Conservation (phyloP, 148 eudicot species). For the Vaccinium macrocarpon region DNA sequence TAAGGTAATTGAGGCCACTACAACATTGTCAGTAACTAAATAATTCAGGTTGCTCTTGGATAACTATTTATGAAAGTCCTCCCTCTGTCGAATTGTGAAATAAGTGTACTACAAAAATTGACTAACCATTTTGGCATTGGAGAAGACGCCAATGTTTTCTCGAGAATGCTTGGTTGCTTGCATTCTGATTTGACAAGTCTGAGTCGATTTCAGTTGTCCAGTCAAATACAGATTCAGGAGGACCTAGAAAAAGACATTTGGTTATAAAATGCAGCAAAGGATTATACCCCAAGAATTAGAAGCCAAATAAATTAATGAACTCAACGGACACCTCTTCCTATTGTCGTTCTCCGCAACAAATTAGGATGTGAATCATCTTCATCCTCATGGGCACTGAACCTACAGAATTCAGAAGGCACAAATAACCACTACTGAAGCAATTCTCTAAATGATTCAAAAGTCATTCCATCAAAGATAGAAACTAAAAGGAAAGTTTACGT, state of each 20-base stretch:
- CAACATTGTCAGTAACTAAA: slow-evolving; percentile 1
- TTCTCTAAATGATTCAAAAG: background rate
- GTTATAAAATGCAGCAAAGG: slow-evolving; percentile 2
- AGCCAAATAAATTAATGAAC: background rate
- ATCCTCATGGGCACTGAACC: slow-evolving; percentile 89
- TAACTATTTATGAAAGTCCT: background rate
- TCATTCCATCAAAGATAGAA: background rate
- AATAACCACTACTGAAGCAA: background rate
- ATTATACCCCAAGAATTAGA: slow-evolving; percentile 6
- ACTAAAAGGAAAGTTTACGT: no score
- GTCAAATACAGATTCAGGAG: slow-evolving; percentile 85
- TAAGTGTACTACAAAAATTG: slow-evolving; percentile 8
- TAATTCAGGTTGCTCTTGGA: background rate
- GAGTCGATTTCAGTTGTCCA: slow-evolving; percentile 89
- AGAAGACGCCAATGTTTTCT: slow-evolving; percentile 99
- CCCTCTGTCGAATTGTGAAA: background rate
- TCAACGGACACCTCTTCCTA: slow-evolving; percentile 69
- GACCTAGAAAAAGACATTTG: slow-evolving; percentile 50
- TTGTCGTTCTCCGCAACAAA: slow-evolving; percentile 80
- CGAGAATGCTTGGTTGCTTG: slow-evolving; percentile 74
- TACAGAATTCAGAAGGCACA: slow-evolving; percentile 32
- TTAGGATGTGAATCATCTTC: slow-evolving; percentile 59
- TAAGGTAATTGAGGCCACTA: background rate
- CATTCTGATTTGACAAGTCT: slow-evolving; percentile 65
- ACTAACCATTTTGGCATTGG: slow-evolving; percentile 92